A percentile compares a stretch with the other conserved stretches of the same genome.
Evolutionary conservation across 2,329 filamentous ascomycete species (phyloP).

Genomic region (Aspergillus sp.): DNA sequence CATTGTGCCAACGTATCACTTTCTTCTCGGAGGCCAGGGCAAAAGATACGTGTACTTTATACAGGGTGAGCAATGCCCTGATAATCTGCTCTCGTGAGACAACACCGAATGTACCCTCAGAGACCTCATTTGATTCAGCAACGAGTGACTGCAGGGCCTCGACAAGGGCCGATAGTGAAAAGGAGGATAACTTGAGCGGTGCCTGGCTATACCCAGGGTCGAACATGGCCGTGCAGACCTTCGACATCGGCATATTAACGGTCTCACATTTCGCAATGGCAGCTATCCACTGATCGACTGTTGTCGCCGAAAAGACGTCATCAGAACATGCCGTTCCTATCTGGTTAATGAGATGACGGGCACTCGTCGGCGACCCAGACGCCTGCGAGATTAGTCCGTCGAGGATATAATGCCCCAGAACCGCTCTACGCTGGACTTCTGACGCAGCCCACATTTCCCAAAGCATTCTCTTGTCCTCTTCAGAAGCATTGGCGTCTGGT

Average conservation of each 20-base stretch:
- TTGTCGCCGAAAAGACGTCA: slow-evolving; percentile 18
- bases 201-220: neutral
- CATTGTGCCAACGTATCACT: slow-evolving; percentile 19
- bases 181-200: neutral
- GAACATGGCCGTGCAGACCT: slow-evolving; percentile 2
- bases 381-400: slow-evolving; percentile 23
- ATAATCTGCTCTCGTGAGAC: neutral
- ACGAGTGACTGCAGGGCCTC: slow-evolving; percentile 5
- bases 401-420: slow-evolving; percentile 20
- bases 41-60: slow-evolving; percentile 5
- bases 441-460: slow-evolving; percentile 20
- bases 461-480: slow-evolving; percentile 5
- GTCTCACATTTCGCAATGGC: neutral
- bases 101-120: neutral
- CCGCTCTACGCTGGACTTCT: slow-evolving; percentile 20
- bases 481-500: slow-evolving; percentile 1
- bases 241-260: neutral
- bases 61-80: neutral
- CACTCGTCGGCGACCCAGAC: slow-evolving; percentile 20
- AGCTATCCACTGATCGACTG: slow-evolving; percentile 18
- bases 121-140: neutral
- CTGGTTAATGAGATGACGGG: slow-evolving; percentile 22
- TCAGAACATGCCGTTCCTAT: slow-evolving; percentile 16
- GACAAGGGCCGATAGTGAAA: neutral
- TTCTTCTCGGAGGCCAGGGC: neutral